phyloP scores from a whole-genome alignment of 306 rosid species.

The Ammopiptanthus mongolicus region DNA sequence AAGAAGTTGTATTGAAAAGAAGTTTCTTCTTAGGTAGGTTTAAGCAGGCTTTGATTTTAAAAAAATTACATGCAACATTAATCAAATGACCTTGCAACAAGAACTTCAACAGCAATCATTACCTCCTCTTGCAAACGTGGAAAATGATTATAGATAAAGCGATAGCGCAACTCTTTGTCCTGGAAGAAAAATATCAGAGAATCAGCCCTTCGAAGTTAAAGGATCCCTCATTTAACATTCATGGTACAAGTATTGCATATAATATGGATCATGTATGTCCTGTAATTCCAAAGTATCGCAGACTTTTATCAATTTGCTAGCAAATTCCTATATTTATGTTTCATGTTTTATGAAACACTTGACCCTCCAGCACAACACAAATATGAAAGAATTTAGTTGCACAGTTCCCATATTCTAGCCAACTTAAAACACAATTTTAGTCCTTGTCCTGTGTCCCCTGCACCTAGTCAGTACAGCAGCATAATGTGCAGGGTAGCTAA shows the following conservation, averaged over 20 bases:
- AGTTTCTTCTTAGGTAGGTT: not conserved
- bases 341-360: constrained; percentile 3
- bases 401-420: not conserved
- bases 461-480: not conserved
- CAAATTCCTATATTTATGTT: not conserved
- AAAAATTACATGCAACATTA: not conserved
- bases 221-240: constrained; percentile 1
- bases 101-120: constrained; percentile 39
- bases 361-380: not conserved
- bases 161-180: constrained; percentile 93
- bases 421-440: not conserved
- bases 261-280: not conserved
- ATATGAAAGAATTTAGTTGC: not conserved
- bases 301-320: not conserved
- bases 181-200: constrained; percentile 33
- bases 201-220: constrained; percentile 4
- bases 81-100: constrained; percentile 30
- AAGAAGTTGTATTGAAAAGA: constrained; percentile 20
- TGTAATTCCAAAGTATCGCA: not conserved
- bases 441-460: not conserved
- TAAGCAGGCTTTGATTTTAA: not conserved
- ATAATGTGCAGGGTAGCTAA: not conserved
- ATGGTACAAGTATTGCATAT: not conserved
- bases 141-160: constrained; percentile 96
- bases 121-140: constrained; percentile 97